Evolutionary conservation across 176 grass and related monocot species (phyloP), one percentile per base, ranked within the genome.

Genomic region (Pontederia paniculata): DNA sequence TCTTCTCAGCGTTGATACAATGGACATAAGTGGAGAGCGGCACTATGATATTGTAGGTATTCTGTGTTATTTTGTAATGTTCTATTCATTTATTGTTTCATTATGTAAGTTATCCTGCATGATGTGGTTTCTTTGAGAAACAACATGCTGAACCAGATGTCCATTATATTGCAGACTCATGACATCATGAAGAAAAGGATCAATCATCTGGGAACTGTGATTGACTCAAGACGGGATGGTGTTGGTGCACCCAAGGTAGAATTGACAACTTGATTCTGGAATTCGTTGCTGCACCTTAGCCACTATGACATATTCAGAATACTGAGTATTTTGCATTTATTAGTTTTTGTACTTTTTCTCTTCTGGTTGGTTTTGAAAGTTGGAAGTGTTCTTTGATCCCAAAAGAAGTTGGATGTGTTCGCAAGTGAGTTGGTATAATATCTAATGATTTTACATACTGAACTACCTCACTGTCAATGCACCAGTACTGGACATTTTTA

Each of bases 141-240:
- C 31, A 15, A 70, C 12, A 46, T 43, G 58, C 53, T 54, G 25
- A 73, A 70, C 65, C 15, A 25, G 22, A 12, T 21, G 16, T 23
- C 63, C 22, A 18, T 65, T 28, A 72, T 42, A 48, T 82, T 88
- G 70, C 65, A 98, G 93, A 88, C 73, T 62, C 93, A 98, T 77
- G 93, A 98, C 62, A 98, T 98, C 74, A 62, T 75, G 67, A 98
- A 98, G 86, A 98, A 81, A 91, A 84, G 93, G 73, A 80, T 98
- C 20, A 77, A 81, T 53, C 62, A 79, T 66, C 73, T 79, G 62
- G 93, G 86, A 41, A 98, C 81, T 37, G 77, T 86, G 71, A 88
- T 98, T 75, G 86, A 88, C 69, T 91, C 86, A 55, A 98, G 80
- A 80, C 85, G 91, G 70, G 93, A 80, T 31, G 75, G 83, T 67